Evolutionary conservation across 192 early-diverging fungal genomes (phyloP).

Genomic region (Coemansia sp.): DNA sequence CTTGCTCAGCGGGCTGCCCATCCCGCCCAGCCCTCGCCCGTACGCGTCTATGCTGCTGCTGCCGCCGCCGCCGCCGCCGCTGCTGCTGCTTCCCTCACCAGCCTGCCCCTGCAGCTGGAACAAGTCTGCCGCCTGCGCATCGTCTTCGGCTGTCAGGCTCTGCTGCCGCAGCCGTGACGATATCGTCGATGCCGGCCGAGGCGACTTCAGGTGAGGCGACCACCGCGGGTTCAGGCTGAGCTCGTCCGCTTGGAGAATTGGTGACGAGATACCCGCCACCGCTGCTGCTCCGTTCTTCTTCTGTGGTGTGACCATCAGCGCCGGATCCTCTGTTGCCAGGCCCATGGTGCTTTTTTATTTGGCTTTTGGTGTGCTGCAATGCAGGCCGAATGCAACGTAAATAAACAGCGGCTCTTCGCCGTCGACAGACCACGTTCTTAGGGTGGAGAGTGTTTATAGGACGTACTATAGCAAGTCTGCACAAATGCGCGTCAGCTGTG

Average conservation of each 20-base stretch:
- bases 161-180: constrained; percentile 39
- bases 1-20: constrained; percentile 44
- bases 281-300: constrained; percentile 11
- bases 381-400: too few relatives aligned
- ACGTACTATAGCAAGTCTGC: too few relatives aligned
- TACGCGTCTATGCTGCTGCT: not conserved
- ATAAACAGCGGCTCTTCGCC: not conserved
- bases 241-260: constrained; percentile 52
- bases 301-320: constrained; percentile 39
- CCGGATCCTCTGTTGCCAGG: constrained; percentile 18
- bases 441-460: too few relatives aligned
- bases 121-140: not conserved
- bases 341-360: constrained; percentile 13
- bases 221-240: constrained; percentile 53
- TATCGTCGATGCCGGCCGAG: constrained; percentile 43
- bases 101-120: constrained; percentile 1
- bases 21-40: constrained; percentile 7
- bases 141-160: constrained; percentile 1
- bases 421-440: not conserved
- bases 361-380: too few relatives aligned
- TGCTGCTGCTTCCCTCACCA: not conserved
- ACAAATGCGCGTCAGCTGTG: not conserved
- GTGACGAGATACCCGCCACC: constrained; percentile 23
- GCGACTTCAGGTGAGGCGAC: constrained; percentile 53
- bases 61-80: not conserved